phyloP scores from a whole-genome alignment of 768 basidiomycete species.

The Lactarius tabidus region DNA sequence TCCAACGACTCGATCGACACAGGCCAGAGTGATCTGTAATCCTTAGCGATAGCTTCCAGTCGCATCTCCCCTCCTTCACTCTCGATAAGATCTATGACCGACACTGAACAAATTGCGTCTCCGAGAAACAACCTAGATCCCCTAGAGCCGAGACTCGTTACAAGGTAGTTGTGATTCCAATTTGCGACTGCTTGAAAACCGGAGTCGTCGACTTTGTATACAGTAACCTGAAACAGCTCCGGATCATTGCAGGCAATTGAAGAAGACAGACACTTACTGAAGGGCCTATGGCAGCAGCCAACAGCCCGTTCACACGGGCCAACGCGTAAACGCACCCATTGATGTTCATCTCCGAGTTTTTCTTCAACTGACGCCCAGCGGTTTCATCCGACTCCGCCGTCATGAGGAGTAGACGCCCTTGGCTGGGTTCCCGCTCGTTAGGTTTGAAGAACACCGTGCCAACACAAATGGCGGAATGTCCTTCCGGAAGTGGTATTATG shows the following conservation, averaged over 20 bases:
- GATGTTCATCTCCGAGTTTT: slow-evolving; percentile 45
- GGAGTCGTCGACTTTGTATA: slow-evolving; percentile 42
- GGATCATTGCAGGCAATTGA: neutral
- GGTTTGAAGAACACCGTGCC: slow-evolving; percentile 37
- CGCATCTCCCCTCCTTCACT: slow-evolving; percentile 37
- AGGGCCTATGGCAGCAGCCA: slow-evolving; percentile 73
- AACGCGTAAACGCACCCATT: slow-evolving; percentile 70
- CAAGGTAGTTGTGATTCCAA: slow-evolving; percentile 83
- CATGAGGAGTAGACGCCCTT: slow-evolving; percentile 62
- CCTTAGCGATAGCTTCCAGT: slow-evolving; percentile 52
- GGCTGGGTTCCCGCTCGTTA: slow-evolving; percentile 34
- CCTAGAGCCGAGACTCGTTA: slow-evolving; percentile 59
- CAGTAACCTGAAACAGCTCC: slow-evolving; percentile 25
- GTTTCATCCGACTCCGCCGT: slow-evolving; percentile 33
- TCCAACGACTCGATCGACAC: slow-evolving; percentile 57
- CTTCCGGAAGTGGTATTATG: slow-evolving; percentile 33
- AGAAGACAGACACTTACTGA: slow-evolving; percentile 45
- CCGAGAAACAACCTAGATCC: slow-evolving; percentile 60
- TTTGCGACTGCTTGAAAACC: slow-evolving; percentile 44
- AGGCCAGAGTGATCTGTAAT: slow-evolving; percentile 76
- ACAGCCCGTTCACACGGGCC: slow-evolving; percentile 41
- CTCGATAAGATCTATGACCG: slow-evolving; percentile 50
- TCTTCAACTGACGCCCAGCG: slow-evolving; percentile 27
- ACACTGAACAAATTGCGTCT: slow-evolving; percentile 77
- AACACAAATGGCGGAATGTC: slow-evolving; percentile 35